These are phyloP conservation scores for Solanum tarijense DNA, from an alignment of 257 asterid genomes.

Conservation along the genomic window DNA sequence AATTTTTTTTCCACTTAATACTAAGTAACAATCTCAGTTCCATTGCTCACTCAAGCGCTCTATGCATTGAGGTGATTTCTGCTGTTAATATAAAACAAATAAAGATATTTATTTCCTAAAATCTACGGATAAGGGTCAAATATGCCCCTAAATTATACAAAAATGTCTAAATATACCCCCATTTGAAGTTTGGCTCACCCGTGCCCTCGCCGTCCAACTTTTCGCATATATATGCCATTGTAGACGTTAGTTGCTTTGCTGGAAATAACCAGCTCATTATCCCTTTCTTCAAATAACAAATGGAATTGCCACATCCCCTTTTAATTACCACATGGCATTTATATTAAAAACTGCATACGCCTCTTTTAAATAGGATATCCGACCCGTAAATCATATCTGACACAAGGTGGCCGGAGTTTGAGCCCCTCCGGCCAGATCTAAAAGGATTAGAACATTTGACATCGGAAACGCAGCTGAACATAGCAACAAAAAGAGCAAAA, in stretches of 20 bases:
- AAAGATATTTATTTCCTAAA: background rate
- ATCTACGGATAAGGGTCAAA: background rate
- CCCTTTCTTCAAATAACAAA: background rate
- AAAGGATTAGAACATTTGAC: background rate
- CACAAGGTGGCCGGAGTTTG: background rate
- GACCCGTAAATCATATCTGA: background rate
- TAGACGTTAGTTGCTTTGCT: background rate
- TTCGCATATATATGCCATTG: background rate
- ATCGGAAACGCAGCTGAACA: background rate
- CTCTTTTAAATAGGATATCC: background rate
- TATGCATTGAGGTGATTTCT: background rate
- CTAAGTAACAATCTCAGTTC: background rate
- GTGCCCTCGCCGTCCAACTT: background rate
- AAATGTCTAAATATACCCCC: background rate
- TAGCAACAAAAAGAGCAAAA: background rate
- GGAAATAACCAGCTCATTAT: background rate
- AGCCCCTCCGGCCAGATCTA: background rate
- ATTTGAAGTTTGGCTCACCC: background rate
- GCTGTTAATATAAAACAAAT: background rate
- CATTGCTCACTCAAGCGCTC: background rate
- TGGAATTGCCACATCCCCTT: background rate
- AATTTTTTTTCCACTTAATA: background rate
- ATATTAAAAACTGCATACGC: background rate
- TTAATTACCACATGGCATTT: background rate
- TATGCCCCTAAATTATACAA: background rate